Evolutionary conservation across 805 yeast species (phyloP).

Genomic region (Kodamaea nitidulidarum): DNA sequence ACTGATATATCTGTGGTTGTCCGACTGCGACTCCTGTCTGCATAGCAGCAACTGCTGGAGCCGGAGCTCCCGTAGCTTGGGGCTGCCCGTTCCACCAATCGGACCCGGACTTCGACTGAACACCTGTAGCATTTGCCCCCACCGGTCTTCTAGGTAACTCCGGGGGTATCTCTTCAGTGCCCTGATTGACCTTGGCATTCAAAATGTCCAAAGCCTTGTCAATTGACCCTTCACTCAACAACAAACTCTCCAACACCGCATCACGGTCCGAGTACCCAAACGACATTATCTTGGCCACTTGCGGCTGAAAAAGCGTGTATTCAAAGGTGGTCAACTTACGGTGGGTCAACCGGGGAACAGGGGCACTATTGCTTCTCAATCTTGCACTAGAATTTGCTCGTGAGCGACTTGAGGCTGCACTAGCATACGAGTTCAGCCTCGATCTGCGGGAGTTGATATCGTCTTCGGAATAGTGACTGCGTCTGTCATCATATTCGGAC

Average conservation of each 20-base stretch:
- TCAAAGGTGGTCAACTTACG: constrained; percentile 54
- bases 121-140: constrained; percentile 15
- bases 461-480: constrained; percentile 21
- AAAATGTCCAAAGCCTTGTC: constrained; percentile 57
- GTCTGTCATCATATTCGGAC: constrained; percentile 32
- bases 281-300: constrained; percentile 40
- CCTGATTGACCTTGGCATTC: constrained; percentile 32
- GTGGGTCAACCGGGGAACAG: constrained; percentile 42
- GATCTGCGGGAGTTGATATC: constrained; percentile 12
- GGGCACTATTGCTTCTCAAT: constrained; percentile 9
- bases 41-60: too few species aligned
- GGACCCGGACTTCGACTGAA: constrained; percentile 17
- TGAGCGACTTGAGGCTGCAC: constrained; percentile 14
- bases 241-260: constrained; percentile 59
- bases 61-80: constrained; percentile 6
- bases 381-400: constrained; percentile 14
- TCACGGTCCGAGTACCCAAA: constrained; percentile 59
- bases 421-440: constrained; percentile 8
- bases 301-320: constrained; percentile 46
- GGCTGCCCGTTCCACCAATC: constrained; percentile 32
- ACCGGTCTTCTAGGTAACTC: constrained; percentile 40
- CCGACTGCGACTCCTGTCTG: too few species aligned
- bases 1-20: constrained; percentile 49
- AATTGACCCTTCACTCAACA: constrained; percentile 55
- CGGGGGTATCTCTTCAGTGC: constrained; percentile 45